These are phyloP conservation scores for Starmera caribaea DNA, from an alignment of 805 yeast species.

Conservation along the genomic window DNA sequence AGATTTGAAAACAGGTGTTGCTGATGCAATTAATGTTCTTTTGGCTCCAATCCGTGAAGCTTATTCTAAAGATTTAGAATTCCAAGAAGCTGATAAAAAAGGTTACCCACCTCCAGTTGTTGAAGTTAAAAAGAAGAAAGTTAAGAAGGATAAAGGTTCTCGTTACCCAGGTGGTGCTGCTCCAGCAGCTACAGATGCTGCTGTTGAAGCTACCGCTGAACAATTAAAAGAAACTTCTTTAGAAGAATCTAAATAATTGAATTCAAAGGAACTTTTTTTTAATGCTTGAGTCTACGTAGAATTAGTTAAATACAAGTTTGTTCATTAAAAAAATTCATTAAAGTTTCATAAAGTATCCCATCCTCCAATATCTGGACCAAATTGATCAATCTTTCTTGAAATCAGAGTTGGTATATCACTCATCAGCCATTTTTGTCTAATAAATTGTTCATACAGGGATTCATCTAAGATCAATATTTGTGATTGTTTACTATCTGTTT, in stretches of 20 bases:
- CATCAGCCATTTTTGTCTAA: conserved; percentile 62
- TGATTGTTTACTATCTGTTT: conserved; percentile 60
- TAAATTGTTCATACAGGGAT: conserved; percentile 55
- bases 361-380: conserved; percentile 77
- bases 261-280: too few species aligned
- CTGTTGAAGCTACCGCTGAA: conserved; percentile 24
- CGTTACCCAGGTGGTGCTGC: conserved; percentile 65
- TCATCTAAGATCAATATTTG: conserved; percentile 61
- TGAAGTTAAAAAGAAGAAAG: conserved; percentile 57
- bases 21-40: conserved; percentile 72
- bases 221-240: conserved; percentile 30
- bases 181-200: conserved; percentile 13
- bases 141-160: conserved; percentile 82
- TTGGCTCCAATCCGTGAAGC: conserved; percentile 79
- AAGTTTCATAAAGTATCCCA: conserved; percentile 69
- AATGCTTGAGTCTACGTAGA: background rate
- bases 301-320: background rate
- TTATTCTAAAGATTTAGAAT: conserved; percentile 51
- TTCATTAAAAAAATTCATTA: background rate
- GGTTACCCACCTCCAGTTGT: conserved; percentile 78
- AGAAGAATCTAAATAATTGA: conserved; percentile 11
- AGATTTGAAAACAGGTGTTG: conserved; percentile 87
- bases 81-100: conserved; percentile 59
- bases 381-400: conserved; percentile 69
- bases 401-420: conserved; percentile 71